Conservation (phyloP, 2,329 filamentous ascomycete species). For the Colletotrichum limetticola region DNA sequence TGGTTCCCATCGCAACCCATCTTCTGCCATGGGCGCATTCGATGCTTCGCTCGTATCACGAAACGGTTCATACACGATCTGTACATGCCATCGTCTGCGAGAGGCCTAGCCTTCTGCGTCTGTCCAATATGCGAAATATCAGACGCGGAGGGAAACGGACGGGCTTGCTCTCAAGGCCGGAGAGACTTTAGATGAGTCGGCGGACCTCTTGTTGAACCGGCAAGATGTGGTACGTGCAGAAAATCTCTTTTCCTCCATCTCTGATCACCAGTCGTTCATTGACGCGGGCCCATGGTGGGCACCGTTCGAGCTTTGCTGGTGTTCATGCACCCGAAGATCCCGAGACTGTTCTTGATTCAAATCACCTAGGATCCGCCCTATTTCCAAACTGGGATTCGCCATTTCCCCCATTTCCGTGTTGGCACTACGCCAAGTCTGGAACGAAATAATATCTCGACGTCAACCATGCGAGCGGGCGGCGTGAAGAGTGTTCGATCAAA, state of each 20-base stretch:
- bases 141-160: background rate
- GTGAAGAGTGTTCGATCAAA: background rate
- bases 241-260: background rate
- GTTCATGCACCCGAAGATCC: conserved; percentile 29
- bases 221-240: background rate
- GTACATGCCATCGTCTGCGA: background rate
- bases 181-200: background rate
- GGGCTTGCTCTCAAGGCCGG: background rate
- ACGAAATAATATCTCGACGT: background rate
- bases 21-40: background rate
- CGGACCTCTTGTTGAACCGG: background rate
- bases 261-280: background rate
- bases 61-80: background rate
- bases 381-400: conserved; percentile 3
- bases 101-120: background rate
- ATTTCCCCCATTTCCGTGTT: background rate
- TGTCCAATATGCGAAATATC: background rate
- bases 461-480: background rate
- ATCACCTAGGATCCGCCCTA: background rate
- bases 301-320: conserved; percentile 2
- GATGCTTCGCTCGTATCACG: background rate
- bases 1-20: background rate
- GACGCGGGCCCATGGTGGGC: background rate
- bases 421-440: conserved; percentile 7
- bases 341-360: conserved; percentile 30